Base-by-base conservation (phyloP, 2,329 filamentous ascomycete genomes). In the Ascocoryne sarcoides region DNA sequence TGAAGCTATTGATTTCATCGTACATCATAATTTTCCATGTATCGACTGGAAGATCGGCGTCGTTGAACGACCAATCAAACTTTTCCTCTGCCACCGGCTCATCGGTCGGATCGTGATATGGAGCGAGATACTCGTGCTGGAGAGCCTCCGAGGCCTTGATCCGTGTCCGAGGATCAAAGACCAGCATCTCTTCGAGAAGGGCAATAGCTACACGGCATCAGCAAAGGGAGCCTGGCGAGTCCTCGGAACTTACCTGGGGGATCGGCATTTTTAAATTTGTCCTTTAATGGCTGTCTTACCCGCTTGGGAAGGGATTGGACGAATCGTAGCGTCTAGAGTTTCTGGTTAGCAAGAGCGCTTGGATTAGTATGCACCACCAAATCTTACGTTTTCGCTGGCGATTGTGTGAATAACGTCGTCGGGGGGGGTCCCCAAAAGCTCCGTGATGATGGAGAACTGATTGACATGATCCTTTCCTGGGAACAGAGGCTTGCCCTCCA, bases 11-110 rank as follows among this genome's bases (percentile, higher is more conserved):
- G 49, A 58, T 51, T 58, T 57, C 54, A 45, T 55, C 83, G 60
- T 73, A 95, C 92, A 98, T 98, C 92, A 96, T 98, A 62, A 98
- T 95, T 71, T 98, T 98, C 92, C 92, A 98, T n/a, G 89, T 95
- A 61, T 98, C 92, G 37, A 96, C 89, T 1, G 92, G 90, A 42
- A 98, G 70, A 60, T 98, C 92, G 35, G 90, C 92, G 56, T 98
- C 92, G 63, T 96, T 96, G 68, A 98, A 98, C 39, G 89, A 95
- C 92, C 92, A 98, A 62, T 98, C 92, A 57, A 98, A 98, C 68
- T 95, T 95, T 70, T 95, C 89, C 46, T 95, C 86, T 16, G 92
- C 86, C 12, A 88, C 81, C 1, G 92, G 92, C 70, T 98, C 92
- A 59, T 98, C 92, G 32, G 85, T 92, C 7, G 92, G 89, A 61